A percentile compares a stretch with the other conserved stretches of the same genome.
Conservation (phyloP, 2,329 filamentous ascomycete genomes). For the Knufia petricola region DNA sequence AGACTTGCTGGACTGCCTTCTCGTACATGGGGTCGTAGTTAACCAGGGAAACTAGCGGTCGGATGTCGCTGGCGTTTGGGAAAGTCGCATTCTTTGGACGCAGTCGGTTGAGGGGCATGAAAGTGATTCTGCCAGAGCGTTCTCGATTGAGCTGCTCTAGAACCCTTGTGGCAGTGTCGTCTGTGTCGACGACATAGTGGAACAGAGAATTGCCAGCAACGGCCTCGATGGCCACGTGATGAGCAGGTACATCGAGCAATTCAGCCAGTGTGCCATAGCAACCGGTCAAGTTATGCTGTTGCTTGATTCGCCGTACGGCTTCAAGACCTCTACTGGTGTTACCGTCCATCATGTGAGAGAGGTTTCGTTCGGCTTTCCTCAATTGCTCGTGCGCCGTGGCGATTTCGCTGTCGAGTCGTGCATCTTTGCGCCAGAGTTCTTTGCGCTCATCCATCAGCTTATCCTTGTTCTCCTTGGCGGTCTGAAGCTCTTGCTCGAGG, state of each 20-base stretch:
- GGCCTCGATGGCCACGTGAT: conserved; percentile 82
- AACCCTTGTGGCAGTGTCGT: conserved; percentile 73
- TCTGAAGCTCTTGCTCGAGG: conserved; percentile 63
- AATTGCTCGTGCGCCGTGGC: conserved; percentile 66
- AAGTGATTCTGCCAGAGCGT: conserved; percentile 78
- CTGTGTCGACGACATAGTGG: conserved; percentile 90
- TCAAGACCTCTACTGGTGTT: conserved; percentile 78
- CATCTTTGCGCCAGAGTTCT: conserved; percentile 76
- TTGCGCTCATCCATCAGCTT: conserved; percentile 78
- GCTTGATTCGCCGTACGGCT: conserved; percentile 74
- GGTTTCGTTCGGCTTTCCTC: conserved; percentile 63
- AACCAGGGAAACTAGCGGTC: conserved; percentile 78
- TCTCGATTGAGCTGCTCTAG: conserved; percentile 70
- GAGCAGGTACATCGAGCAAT: conserved; percentile 79
- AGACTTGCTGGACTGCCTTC: conserved; percentile 85
- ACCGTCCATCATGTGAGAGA: conserved; percentile 81
- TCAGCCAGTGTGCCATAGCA: conserved; percentile 91
- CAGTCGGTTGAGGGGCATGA: conserved; percentile 83
- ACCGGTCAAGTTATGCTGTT: conserved; percentile 67
- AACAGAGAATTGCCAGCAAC: conserved; percentile 88
- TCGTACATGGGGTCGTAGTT: conserved; percentile 68
- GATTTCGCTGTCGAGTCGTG: conserved; percentile 71
- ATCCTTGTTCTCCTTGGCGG: conserved; percentile 69
- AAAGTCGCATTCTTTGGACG: conserved; percentile 62
- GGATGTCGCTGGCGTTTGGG: conserved; percentile 75